Evolutionary conservation across 345 rosid genomes (phyloP), one percentile per base, ranked within the genome.

Genomic region (Orychophragmus violaceus): DNA sequence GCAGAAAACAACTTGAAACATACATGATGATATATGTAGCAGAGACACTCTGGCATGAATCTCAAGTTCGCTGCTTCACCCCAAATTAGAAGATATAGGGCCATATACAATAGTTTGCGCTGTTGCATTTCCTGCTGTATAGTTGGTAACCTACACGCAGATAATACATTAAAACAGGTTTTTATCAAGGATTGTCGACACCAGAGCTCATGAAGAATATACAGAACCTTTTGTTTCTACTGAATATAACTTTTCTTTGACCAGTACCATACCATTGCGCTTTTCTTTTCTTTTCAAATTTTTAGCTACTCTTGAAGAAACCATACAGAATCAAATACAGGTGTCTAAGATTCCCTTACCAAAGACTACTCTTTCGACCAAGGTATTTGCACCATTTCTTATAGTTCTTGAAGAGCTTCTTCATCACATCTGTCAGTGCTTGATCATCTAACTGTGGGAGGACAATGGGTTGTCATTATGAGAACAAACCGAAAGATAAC

Each of bases 121-220:
- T 95, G 99, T 75, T 95, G 99, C 84, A 95, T 91, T 76, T 95
- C 99, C 76, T 95, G 99, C 56, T 95, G 99, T 75, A 91, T 95
- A 36, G 96, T 91, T n/a, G 99, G 99, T 76, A 95, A 78, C 99
- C 99, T 95, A 79, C 74, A 77, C 62, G 48, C 33, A 51, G 12
- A 73, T 52, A 36, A 59, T 30, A 66, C 62, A 32, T 28, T 57
- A 17, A 39, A 65, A n/a, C 35, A 59, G 24, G 14, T 22, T 8
- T 33, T 68, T 41, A n/a, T 21, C 35, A 30, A 21, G 21, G 41
- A 46, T 48, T 27, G 59, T 36, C 8, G 3, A 44, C 27, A 64
- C 60, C 59, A 39, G 36, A 32, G 19, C 55, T 44, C 59, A 68
- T 53, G 32, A 6, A 60, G 22, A 41, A 24, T 14, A 58, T 54